Evolutionary conservation across 2,329 filamentous ascomycete genomes (phyloP), one percentile per base, ranked within the genome.

Genomic region (Salinomyces thailandicus): DNA sequence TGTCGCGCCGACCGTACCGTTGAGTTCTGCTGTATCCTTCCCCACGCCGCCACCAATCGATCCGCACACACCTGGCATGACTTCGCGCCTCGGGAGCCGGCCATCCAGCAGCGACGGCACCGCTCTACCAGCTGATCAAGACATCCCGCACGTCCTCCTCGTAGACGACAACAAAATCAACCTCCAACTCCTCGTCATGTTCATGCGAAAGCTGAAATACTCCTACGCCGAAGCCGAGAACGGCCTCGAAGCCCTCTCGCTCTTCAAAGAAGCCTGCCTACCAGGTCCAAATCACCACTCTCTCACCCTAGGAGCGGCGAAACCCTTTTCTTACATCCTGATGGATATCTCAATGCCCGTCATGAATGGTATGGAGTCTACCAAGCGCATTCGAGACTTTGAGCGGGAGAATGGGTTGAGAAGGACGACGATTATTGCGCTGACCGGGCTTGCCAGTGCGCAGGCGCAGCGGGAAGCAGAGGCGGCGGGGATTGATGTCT

Each of bases 321-420:
- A 38, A 14, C 15, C 13, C 11, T 31, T 31, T 22, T 14, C 18
- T 22, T 37, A 31, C 29, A 61, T 72, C 2, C 61, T 72, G 15
- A 72, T 72, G 67, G 68, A 59, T 30, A 49, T 59, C 9, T 48
- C 41, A 11, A 59, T 59, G 56, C 56, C 56, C 2, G 43, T 57
- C 14, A 57, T 59, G 53, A 51, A 58, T 27, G 55, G 57, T 11
- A 47, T 50, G 20, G 46, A 51, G 18, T 50, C 55, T 6, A 54
- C 54, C n/a, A 39, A 47, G 9, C 40, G 44, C 14, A 58, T 60
- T 6, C 45, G 55, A 20, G 19, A 33, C 9, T 33, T 37, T 9
- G 35, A 37, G 16, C 12, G 17, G 16, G 18, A 18, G n/a, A 20
- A 20, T 14, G 14, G 20, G 9, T 11, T 24, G 9, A 35, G 38